Conservation (phyloP, 257 asterid genomes). For the Avicennia marina region DNA sequence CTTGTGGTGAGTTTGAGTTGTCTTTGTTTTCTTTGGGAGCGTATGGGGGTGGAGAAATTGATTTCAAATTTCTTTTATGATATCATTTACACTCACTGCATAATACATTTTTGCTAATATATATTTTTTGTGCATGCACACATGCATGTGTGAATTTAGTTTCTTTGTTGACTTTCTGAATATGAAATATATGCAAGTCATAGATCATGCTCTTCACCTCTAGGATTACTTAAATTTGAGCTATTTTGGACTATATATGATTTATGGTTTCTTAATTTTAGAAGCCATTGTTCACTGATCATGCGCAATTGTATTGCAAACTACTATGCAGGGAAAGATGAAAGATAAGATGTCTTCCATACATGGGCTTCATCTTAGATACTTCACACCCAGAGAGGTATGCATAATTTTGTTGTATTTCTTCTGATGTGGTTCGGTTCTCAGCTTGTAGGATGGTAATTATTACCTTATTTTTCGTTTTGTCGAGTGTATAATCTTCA, state of each 20-base stretch:
- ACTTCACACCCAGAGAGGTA: constrained; percentile 97
- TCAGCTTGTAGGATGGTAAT: background rate
- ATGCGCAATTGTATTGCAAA: background rate
- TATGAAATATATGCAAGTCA: background rate
- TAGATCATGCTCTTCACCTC: constrained; percentile 7
- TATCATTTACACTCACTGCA: too few species aligned
- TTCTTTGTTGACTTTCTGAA: constrained; percentile 1
- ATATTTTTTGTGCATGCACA: background rate
- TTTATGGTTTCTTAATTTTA: background rate
- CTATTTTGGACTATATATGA: background rate
- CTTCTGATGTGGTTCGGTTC: constrained; percentile 6
- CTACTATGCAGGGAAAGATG: constrained; percentile 44
- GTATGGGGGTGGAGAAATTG: too few species aligned
- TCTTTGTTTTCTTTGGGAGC: too few species aligned
- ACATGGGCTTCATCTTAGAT: constrained; percentile 65
- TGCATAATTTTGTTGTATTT: constrained; percentile 20
- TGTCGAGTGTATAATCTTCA: background rate
- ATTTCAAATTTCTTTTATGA: too few species aligned
- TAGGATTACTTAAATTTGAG: background rate
- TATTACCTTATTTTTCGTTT: background rate
- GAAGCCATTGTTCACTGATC: background rate
- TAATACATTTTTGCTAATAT: too few species aligned
- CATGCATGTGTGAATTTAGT: background rate
- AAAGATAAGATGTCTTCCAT: constrained; percentile 35
- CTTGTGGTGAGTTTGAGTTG: too few species aligned